phyloP scores from a whole-genome alignment of 2,329 filamentous ascomycete species.

The Botrytis deweyae region DNA sequence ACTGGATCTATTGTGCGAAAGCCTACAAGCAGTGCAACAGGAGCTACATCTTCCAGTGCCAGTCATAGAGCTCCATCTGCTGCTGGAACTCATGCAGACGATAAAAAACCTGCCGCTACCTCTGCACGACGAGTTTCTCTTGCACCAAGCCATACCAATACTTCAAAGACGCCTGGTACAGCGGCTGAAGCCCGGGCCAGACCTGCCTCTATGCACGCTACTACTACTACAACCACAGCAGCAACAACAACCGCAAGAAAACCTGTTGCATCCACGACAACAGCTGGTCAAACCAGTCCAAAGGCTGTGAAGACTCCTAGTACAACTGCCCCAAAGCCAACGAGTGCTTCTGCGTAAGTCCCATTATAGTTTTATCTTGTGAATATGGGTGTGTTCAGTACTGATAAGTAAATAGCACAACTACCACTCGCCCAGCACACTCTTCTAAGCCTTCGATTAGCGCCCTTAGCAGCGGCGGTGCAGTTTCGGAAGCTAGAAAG shows the following conservation, averaged over 20 bases:
- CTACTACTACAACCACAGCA: conserved; percentile 26
- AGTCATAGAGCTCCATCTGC: conserved; percentile 37
- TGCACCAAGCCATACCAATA: conserved; percentile 32
- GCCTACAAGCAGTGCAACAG: conserved; percentile 36
- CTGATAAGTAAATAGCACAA: conserved; percentile 36
- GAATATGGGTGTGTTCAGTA: not conserved
- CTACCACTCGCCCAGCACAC: conserved; percentile 39
- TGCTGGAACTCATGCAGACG: conserved; percentile 37
- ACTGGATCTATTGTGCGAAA: conserved; percentile 35
- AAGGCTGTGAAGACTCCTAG: conserved; percentile 42
- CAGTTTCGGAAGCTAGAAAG: conserved; percentile 54
- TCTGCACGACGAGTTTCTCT: conserved; percentile 37
- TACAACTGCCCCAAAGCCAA: conserved; percentile 38
- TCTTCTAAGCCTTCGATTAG: conserved; percentile 40
- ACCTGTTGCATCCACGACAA: conserved; percentile 26
- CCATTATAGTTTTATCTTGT: not conserved
- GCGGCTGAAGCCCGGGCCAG: conserved; percentile 36
- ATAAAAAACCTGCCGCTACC: conserved; percentile 35
- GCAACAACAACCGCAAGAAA: conserved; percentile 38
- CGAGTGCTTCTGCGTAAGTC: conserved; percentile 34
- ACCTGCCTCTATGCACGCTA: conserved; percentile 16
- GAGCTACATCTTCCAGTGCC: conserved; percentile 35
- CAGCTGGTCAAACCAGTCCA: conserved; percentile 38
- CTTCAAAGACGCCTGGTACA: conserved; percentile 32
- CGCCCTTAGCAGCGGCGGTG: conserved; percentile 33